Conservation (phyloP, 495 filamentous ascomycete genomes). For the Lepraria neglecta region DNA sequence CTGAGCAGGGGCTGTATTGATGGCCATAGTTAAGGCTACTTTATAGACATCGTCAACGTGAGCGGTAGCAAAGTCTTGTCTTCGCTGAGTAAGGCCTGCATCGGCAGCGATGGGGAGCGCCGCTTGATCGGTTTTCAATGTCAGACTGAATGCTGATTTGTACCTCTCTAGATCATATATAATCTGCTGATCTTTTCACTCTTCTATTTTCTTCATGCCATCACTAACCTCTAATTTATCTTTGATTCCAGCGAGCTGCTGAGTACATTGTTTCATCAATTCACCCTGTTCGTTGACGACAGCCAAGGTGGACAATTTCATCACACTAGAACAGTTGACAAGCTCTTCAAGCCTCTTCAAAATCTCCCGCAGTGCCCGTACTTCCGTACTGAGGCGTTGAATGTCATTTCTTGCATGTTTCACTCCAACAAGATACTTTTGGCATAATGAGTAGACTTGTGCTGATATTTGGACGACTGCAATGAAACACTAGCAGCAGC, state of each 20-base stretch:
- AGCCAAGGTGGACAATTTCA: neutral
- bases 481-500: conserved; percentile 34
- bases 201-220: conserved; percentile 30
- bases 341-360: conserved; percentile 18
- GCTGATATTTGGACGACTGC: conserved; percentile 35
- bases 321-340: neutral
- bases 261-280: neutral
- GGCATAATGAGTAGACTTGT: conserved; percentile 32
- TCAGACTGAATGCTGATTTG: conserved; percentile 31
- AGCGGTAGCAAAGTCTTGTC: no score
- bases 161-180: conserved; percentile 31
- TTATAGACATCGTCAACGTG: no score
- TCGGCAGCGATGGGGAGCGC: no score
- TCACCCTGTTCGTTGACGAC: neutral
- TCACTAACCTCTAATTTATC: neutral
- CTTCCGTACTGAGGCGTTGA: conserved; percentile 27
- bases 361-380: conserved; percentile 25
- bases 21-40: no score
- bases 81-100: no score
- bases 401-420: conserved; percentile 30
- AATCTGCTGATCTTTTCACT: conserved; percentile 29
- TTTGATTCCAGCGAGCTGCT: neutral
- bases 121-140: conserved; percentile 31
- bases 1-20: no score
- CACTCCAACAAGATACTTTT: conserved; percentile 21